A percentile compares a stretch with the other conserved stretches of the same genome.
Conservation (phyloP, 148 eudicot species). For the Arctostaphylos glauca region DNA sequence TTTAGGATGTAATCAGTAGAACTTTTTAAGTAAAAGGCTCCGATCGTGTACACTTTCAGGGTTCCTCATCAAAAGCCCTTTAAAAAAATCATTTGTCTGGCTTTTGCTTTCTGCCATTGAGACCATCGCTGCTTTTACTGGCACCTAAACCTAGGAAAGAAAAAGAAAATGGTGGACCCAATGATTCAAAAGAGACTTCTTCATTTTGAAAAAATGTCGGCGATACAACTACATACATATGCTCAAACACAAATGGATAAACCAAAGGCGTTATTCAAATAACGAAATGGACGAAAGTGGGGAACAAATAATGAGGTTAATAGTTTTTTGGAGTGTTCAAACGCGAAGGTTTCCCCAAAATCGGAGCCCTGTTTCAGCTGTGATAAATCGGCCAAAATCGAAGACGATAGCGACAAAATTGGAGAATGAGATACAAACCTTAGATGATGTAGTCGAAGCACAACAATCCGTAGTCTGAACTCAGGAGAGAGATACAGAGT, state of each 20-base stretch:
- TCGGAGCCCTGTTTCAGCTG: neutral
- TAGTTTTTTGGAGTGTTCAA: neutral
- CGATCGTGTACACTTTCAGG: neutral
- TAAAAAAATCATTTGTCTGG: neutral
- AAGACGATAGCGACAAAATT: neutral
- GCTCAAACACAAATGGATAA: no score
- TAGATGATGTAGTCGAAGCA: neutral
- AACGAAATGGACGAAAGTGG: neutral
- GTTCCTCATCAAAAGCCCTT: slow-evolving; percentile 8
- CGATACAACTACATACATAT: neutral
- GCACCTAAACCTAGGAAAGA: neutral
- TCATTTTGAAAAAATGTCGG: neutral
- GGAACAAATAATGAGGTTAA: neutral
- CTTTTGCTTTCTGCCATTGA: neutral
- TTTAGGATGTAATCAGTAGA: neutral
- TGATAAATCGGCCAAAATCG: neutral
- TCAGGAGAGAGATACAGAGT: no score
- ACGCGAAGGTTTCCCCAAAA: neutral
- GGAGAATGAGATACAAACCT: neutral
- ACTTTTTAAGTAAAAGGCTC: neutral
- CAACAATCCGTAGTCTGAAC: neutral
- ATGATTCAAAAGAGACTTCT: neutral
- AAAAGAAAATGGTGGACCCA: neutral
- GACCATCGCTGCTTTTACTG: neutral
- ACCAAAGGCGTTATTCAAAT: no score